Evolutionary conservation across 1,139 yeast genomes (phyloP).

Genomic region (Williopsis jadinii): DNA sequence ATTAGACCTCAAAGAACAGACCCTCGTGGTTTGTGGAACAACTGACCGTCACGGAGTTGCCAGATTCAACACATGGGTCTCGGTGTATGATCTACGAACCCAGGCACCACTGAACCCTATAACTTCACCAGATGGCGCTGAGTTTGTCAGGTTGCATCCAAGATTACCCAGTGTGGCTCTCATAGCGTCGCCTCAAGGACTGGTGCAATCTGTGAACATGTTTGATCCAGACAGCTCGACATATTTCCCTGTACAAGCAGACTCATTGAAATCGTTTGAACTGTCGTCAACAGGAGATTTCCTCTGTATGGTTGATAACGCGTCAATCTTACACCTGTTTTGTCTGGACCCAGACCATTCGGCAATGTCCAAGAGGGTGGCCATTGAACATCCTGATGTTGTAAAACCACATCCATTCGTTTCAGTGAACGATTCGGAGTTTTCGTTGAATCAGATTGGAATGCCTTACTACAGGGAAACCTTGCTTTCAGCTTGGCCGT

Average conservation of each 20-base stretch:
- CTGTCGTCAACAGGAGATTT: slow-evolving; percentile 79
- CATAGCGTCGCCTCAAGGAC: slow-evolving; percentile 72
- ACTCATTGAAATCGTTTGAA: slow-evolving; percentile 50
- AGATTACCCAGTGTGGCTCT: slow-evolving; percentile 73
- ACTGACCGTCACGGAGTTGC: slow-evolving; percentile 49
- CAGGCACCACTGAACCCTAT: slow-evolving; percentile 73
- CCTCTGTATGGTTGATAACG: slow-evolving; percentile 60
- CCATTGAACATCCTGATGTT: slow-evolving; percentile 25
- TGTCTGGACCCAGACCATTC: slow-evolving; percentile 31
- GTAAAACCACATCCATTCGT: slow-evolving; percentile 30
- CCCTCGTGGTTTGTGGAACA: slow-evolving; percentile 77
- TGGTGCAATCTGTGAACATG: slow-evolving; percentile 77
- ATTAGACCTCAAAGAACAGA: slow-evolving; percentile 69
- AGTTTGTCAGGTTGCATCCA: slow-evolving; percentile 80
- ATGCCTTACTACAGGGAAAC: slow-evolving; percentile 82
- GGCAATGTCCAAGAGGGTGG: slow-evolving; percentile 29
- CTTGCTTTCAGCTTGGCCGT: slow-evolving; percentile 75
- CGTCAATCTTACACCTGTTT: slow-evolving; percentile 73
- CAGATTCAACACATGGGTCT: slow-evolving; percentile 69
- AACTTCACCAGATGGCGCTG: slow-evolving; percentile 87
- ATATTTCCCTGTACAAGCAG: slow-evolving; percentile 51
- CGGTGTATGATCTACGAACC: slow-evolving; percentile 72
- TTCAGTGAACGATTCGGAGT: slow-evolving; percentile 32
- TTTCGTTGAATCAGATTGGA: slow-evolving; percentile 69
- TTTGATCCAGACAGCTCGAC: slow-evolving; percentile 65